phyloP scores from a whole-genome alignment of 2,329 filamentous ascomycete species.

The Pleurostoma richardsiae region DNA sequence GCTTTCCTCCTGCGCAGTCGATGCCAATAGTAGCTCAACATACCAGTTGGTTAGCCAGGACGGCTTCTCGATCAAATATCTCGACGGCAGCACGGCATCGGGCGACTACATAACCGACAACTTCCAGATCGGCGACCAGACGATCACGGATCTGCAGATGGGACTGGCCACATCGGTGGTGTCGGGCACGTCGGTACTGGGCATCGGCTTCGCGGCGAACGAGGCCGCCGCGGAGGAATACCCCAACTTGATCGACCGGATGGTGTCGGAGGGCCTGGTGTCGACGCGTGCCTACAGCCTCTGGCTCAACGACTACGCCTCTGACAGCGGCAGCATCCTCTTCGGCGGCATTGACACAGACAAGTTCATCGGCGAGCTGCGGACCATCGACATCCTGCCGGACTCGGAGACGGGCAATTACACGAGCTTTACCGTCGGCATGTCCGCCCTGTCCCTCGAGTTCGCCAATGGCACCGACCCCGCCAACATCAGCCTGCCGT shows the following conservation, averaged over 20 bases:
- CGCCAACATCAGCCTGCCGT: constrained; percentile 22
- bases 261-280: constrained; percentile 59
- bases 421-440: constrained; percentile 32
- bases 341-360: constrained; percentile 66
- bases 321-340: constrained; percentile 57
- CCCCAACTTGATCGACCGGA: constrained; percentile 57
- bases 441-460: constrained; percentile 31
- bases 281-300: constrained; percentile 62
- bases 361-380: constrained; percentile 57
- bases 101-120: constrained; percentile 56
- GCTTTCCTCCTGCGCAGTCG: constrained; percentile 17
- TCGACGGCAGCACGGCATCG: constrained; percentile 47
- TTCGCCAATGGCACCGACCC: constrained; percentile 26
- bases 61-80: constrained; percentile 57
- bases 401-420: constrained; percentile 32
- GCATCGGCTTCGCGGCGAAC: constrained; percentile 50
- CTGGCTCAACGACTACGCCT: constrained; percentile 52
- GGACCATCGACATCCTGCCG: constrained; percentile 49
- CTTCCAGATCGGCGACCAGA: constrained; percentile 44
- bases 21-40: constrained; percentile 41
- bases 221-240: constrained; percentile 38
- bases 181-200: constrained; percentile 51
- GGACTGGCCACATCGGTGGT: constrained; percentile 45
- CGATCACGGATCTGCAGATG: constrained; percentile 47
- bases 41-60: constrained; percentile 34